Evolutionary conservation across 1,284 basidiomycete species (phyloP).

Genomic region (Mycena citricolor): DNA sequence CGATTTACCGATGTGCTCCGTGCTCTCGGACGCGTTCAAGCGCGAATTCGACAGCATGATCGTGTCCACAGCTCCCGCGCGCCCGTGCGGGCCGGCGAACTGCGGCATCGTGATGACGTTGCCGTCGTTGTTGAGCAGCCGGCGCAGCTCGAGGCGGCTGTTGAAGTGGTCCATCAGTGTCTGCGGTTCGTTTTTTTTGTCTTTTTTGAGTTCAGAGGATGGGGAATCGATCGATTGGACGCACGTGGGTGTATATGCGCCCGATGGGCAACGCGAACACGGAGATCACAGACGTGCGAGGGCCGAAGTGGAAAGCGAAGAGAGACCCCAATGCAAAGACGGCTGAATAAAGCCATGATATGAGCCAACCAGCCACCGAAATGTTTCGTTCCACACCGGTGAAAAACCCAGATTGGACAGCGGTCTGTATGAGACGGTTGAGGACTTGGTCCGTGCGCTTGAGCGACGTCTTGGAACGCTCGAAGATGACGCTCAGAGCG

Average conservation of each 20-base stretch:
- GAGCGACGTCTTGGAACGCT: background rate
- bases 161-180: background rate
- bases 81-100: too few species aligned
- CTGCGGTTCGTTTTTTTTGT: too few species aligned
- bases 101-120: constrained; percentile 4
- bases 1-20: too few species aligned
- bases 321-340: background rate
- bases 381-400: too few species aligned
- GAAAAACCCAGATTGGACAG: background rate
- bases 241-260: background rate
- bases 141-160: background rate
- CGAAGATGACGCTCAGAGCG: background rate
- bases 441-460: background rate
- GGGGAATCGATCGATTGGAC: background rate
- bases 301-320: background rate
- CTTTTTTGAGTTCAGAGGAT: background rate
- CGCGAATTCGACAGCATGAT: too few species aligned
- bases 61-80: too few species aligned
- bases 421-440: background rate
- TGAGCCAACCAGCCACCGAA: too few species aligned
- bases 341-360: background rate
- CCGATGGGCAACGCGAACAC: background rate
- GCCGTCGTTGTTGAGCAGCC: background rate
- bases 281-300: background rate
- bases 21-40: too few species aligned